Base-by-base conservation (phyloP, 2,329 filamentous ascomycete genomes). In the Blastomyces gilchristii region DNA sequence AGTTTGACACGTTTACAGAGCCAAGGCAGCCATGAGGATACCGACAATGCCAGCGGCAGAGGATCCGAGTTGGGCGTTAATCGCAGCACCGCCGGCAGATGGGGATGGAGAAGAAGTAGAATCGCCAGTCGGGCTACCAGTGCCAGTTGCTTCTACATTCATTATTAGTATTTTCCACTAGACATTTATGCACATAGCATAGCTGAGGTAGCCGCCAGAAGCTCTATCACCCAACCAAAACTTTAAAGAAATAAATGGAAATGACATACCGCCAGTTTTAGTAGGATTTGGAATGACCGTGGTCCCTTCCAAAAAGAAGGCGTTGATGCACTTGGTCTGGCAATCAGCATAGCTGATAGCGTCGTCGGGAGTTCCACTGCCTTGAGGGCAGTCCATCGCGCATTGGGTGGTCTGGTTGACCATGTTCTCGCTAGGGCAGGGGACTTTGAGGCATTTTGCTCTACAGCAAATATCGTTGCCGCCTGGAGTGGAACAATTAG, bases 301-400 rank as follows among this genome's bases (percentile, higher is more conserved):
- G 39, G 68, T 72, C 59, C 69, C 68, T 12, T 72, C 76, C 69
- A 81, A 77, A 76, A 80, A 83, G 69, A 78, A 72, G 65, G 73
- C 77, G 70, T 71, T 75, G 72, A 79, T 80, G 75, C 82, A 84
- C 63, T 70, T 68, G 61, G 78, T 73, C 69, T 80, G 75, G 71
- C 82, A 84, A 58, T 74, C 66, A 65, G 76, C 75, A 67, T 79
- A 84, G 64, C 72, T 72, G 61, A 77, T 66, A 43, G 77, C 80
- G 64, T 78, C 80, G 14, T 70, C 71, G 2, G 76, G 70, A 39
- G 78, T 75, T 54, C 81, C 81, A 66, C 77, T 76, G 62, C 82
- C 82, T 75, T 83, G 80, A 63, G 80, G 77, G 71, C 82, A 84
- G 61, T 78, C 74, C 56, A 75, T 75, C 57, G 80, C 81, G 68